Percentiles rank a stretch among this genome's conserved stretches.
Conservation (phyloP, 352 stramenopile genomes). For the Pythium catenulatum region DNA sequence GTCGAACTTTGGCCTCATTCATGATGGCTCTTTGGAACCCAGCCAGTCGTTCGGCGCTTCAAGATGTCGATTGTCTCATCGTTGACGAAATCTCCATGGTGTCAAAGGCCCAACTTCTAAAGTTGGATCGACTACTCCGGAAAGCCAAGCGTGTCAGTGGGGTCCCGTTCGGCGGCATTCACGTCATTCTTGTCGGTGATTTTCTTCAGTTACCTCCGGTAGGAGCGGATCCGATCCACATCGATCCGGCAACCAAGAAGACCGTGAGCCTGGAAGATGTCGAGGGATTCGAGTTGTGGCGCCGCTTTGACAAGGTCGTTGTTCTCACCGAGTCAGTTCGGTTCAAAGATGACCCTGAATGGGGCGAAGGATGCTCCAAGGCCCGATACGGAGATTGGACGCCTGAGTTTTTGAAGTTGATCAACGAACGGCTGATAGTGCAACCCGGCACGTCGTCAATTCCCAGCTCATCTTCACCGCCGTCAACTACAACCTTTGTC, state of each 20-base stretch:
- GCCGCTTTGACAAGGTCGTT: conserved; percentile 31
- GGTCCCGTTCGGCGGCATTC: background rate
- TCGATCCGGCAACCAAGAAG: background rate
- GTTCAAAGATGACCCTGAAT: conserved; percentile 56
- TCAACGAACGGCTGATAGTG: too few relatives aligned
- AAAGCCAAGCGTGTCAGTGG: background rate
- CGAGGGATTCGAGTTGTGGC: conserved; percentile 16
- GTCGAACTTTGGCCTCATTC: conserved; percentile 19
- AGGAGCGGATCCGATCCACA: background rate
- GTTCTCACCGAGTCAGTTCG: conserved; percentile 41
- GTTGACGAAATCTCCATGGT: conserved; percentile 58
- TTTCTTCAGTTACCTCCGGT: conserved; percentile 10
- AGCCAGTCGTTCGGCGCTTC: background rate
- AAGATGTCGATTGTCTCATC: conserved; percentile 45
- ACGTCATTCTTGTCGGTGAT: conserved; percentile 7
- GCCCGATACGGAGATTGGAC: conserved; percentile 37
- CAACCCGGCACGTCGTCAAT: too few relatives aligned
- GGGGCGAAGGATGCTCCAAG: conserved; percentile 53
- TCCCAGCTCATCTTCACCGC: too few relatives aligned
- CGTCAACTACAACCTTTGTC: too few relatives aligned
- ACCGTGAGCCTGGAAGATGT: too few relatives aligned
- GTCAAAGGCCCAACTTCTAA: conserved; percentile 34
- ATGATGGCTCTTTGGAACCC: background rate
- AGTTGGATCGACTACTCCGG: background rate
- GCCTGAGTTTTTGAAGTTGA: too few relatives aligned